phyloP scores from a whole-genome alignment of 2,329 filamentous ascomycete species.

The Claviceps citrina region DNA sequence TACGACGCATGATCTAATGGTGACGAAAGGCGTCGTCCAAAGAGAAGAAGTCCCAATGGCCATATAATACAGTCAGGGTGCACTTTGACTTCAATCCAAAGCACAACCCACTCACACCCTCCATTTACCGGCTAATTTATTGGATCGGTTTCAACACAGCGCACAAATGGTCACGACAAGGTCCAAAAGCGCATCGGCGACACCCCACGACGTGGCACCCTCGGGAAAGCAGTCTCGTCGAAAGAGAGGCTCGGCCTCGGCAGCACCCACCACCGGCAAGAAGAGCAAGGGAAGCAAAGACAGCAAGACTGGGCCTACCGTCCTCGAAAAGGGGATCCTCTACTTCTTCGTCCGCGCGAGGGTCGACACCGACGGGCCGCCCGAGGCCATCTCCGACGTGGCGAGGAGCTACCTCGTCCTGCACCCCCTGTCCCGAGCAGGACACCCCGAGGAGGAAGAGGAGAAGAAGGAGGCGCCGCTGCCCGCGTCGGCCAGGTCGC shows the following conservation, averaged over 20 bases:
- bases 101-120: too few relatives aligned
- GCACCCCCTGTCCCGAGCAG: constrained; percentile 53
- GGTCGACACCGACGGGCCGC: constrained; percentile 56
- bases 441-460: constrained; percentile 37
- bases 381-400: constrained; percentile 54
- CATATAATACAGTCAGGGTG: too few relatives aligned
- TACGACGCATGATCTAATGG: neutral
- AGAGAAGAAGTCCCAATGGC: too few relatives aligned
- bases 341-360: constrained; percentile 81
- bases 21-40: neutral
- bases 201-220: too few relatives aligned
- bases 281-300: neutral
- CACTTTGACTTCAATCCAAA: too few relatives aligned
- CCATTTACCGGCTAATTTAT: too few relatives aligned
- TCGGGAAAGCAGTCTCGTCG: neutral
- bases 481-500: constrained; percentile 40
- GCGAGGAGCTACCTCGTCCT: constrained; percentile 68
- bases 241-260: constrained; percentile 2
- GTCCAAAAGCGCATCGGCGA: neutral
- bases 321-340: constrained; percentile 76
- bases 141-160: too few relatives aligned
- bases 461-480: constrained; percentile 23
- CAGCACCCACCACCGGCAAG: neutral
- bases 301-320: constrained; percentile 26
- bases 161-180: constrained; percentile 1